Base-by-base conservation (phyloP, 371 early-diverging fungal genomes). In the Syncephalastrum monosporum region DNA sequence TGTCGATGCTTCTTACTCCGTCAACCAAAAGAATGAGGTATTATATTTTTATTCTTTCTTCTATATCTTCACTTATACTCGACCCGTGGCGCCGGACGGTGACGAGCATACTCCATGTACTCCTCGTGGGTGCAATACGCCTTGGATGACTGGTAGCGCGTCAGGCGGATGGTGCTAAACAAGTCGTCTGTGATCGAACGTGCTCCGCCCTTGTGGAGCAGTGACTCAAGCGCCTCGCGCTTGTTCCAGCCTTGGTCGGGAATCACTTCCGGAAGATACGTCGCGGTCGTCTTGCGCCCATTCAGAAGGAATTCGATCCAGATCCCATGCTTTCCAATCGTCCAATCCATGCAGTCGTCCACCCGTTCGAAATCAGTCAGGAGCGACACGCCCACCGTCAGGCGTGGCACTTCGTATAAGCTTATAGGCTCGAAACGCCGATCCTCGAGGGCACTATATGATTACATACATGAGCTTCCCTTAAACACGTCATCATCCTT, bases 181-280 rank as follows among this genome's bases (percentile, higher is more conserved):
- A 89, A 62, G 0, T 72, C 70, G 27, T 78, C 66, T 0, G 85
- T 89, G 44, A 94, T 86, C 3, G 52, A 41, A 25, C 62, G 60
- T 60, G 72, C 92, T 0, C 95, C 94, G 38, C 93, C 92, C 70
- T 97, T 97, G 42, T 89, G 75, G 47, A 96, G 77, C 59, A 95
- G 70, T 0, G 92, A 88, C 38, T 91, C 84, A 16, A 97, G 87
- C 0, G 97, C 81, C 66, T 94, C 88, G 17, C 69, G 59, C 60
- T 96, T 89, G 2, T 83, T 84, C 98, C 98, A 97, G 4, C 84
- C 88, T 76, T 82, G 83, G 48, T 82, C 83, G 0, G 50, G 42
- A 47, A 75, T 77, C 8, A 97, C 89, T 59, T 97, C 95, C 1
- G 97, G 97, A 50, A 97, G 71, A 67, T 91, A 97, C 1, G 97